Evolutionary conservation across 164 flowering plant species (phyloP), one percentile per base, ranked within the genome.

Genomic region (Umbilicus rupestris): DNA sequence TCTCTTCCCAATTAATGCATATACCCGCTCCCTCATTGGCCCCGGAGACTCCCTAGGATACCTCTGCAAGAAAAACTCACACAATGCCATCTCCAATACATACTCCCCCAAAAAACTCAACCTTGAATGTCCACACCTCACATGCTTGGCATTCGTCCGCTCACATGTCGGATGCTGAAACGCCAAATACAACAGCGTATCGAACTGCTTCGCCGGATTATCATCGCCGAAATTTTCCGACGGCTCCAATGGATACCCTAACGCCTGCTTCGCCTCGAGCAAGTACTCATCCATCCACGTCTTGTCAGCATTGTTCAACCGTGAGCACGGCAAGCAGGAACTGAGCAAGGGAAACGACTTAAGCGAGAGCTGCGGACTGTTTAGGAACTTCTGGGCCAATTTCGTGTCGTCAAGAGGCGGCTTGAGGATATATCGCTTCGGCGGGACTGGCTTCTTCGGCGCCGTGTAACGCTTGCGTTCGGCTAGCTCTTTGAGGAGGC

Each of bases 1-100:
- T 80, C 88, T 84, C 88, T 91, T 95, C 79, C 99, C 99, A 75
- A 88, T 89, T 74, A 95, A 79, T 16, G 71, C 96, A 83, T 68
- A 95, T 60, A 91, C 92, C 71, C 99, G 82, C 76, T 95, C 99
- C 82, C 99, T 88, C 85, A 94, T 87, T 5, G 97, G 94, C 22
- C 81, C 99, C 0, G 97, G 99, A 0, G 90, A 80, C 76, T 94
- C 99, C 78, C 99, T 82, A 17, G 99, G 99, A 67, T 88, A 91
- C 74, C 99, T 72, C 85, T 91, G 99, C 87, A 95, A 76, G 73
- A 85, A 89, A 66, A 55, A 89, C 85, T 95, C 99, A 3, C 86
- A 81, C 19, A 95, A 47, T 0, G 83, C 97, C 80, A 91, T 66
- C 68, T 95, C 99, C 46, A 95, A 77, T 71, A 95, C 99, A 72